Evolutionary conservation across 164 flowering plant species (phyloP).

Genomic region (Dillenia turbinata): DNA sequence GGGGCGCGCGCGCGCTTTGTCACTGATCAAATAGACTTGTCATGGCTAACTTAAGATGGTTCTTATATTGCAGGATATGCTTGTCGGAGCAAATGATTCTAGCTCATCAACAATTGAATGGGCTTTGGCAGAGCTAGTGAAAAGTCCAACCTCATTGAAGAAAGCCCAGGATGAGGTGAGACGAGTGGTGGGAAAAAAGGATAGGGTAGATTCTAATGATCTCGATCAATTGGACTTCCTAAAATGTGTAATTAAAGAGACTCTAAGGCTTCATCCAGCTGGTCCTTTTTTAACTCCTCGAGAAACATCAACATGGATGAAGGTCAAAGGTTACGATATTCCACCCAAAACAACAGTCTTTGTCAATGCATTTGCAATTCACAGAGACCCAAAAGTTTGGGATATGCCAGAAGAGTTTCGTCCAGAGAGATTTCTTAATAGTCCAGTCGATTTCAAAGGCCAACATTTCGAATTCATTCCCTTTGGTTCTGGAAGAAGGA

Average conservation of each 20-base stretch:
- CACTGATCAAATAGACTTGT: not conserved
- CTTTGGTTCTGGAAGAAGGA: slow-evolving; percentile 36
- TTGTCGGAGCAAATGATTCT: slow-evolving; percentile 32
- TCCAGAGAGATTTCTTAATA: slow-evolving; percentile 27
- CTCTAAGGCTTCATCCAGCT: slow-evolving; percentile 30
- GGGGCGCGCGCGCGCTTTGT: too few species aligned
- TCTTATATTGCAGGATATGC: slow-evolving; percentile 25
- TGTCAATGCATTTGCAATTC: slow-evolving; percentile 22
- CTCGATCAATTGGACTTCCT: slow-evolving; percentile 12
- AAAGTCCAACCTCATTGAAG: slow-evolving; percentile 22
- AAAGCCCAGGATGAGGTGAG: slow-evolving; percentile 28
- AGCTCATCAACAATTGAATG: slow-evolving; percentile 25
- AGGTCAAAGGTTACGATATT: slow-evolving; percentile 11
- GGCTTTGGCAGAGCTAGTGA: slow-evolving; percentile 36
- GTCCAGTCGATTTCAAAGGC: slow-evolving; percentile 18
- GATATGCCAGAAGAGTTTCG: slow-evolving; percentile 19
- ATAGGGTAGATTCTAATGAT: slow-evolving; percentile 3
- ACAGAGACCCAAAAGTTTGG: slow-evolving; percentile 32
- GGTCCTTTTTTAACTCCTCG: slow-evolving; percentile 22
- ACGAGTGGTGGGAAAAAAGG: slow-evolving; percentile 10
- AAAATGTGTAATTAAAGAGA: slow-evolving; percentile 28
- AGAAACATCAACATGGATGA: slow-evolving; percentile 9
- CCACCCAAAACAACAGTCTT: slow-evolving; percentile 13
- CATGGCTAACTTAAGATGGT: not conserved
- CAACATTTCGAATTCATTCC: slow-evolving; percentile 24